Evolutionary conservation across 2,329 filamentous ascomycete genomes (phyloP), one percentile per base, ranked within the genome.

Genomic region (Raffaelea deltoideospora): DNA sequence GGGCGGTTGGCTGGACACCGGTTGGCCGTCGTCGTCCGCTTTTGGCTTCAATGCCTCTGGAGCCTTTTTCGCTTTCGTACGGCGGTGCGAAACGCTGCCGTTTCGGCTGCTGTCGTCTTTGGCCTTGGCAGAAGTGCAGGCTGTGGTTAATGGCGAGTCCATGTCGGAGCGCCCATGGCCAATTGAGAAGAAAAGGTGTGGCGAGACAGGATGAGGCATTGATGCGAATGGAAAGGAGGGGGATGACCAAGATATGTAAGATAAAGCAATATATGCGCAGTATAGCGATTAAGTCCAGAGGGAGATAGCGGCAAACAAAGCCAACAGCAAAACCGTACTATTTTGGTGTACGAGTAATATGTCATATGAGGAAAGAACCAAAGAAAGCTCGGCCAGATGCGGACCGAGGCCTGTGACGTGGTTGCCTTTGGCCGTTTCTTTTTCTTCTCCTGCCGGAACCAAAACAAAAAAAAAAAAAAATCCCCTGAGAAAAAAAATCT

Each of bases 121-220:
- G 28, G 37, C 24, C 27, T n/a, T n/a, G n/a, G n/a, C n/a, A n/a
- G n/a, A n/a, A n/a, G n/a, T 17, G 23, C 27, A 18, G 31, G n/a
- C 37, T 37, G n/a, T n/a, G 28, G 35, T 41, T 35, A 34, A 34
- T 29, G 41, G 34, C 23, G 40, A 26, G 23, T 44, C 41, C 39
- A 40, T 41, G 37, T 30, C 18, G 17, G 29, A 33, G 35, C 24
- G 35, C 27, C 37, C 44, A 46, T 44, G 39, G 33, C 38, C 33
- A 15, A 35, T 33, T 7, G 40, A 15, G 17, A 8, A 32, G 29
- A 13, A 20, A 35, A 32, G 15, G 31, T 7, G 19, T 18, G 33
- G 29, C n/a, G n/a, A 18, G n/a, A 32, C n/a, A n/a, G 33, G 10
- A 30, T 34, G 27, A 13, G 21, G n/a, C n/a, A n/a, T n/a, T n/a